These are phyloP conservation scores for Paulownia fortunei DNA, from an alignment of 257 asterid species.

Conservation along the genomic window DNA sequence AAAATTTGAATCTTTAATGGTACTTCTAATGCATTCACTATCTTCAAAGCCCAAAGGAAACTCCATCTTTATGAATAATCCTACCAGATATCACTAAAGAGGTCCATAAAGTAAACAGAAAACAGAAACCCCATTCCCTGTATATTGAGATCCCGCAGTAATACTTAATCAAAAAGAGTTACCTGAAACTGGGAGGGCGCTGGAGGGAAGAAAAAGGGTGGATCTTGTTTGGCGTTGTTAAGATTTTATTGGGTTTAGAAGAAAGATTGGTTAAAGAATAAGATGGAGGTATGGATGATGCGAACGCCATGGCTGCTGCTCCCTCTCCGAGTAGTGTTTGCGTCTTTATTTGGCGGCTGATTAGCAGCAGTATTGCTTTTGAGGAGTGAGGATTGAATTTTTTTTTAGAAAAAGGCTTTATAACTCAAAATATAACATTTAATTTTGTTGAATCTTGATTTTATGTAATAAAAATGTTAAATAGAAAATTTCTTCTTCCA, in stretches of 20 bases:
- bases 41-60: not conserved
- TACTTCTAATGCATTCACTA: not conserved
- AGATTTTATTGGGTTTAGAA: constrained; percentile 35
- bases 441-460: no score
- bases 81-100: not conserved
- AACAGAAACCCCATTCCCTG: constrained; percentile 1
- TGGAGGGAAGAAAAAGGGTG: constrained; percentile 45
- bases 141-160: not conserved
- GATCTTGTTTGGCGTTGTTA: constrained; percentile 47
- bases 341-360: constrained; percentile 33
- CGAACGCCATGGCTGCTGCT: constrained; percentile 53
- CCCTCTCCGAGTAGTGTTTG: constrained; percentile 15
- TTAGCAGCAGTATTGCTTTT: constrained; percentile 10
- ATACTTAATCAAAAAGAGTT: not conserved
- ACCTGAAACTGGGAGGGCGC: constrained; percentile 57
- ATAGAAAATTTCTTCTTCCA: no score
- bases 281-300: constrained; percentile 49
- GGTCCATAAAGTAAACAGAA: not conserved
- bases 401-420: no score
- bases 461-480: no score
- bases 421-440: no score
- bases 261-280: constrained; percentile 37
- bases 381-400: not conserved
- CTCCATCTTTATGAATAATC: not conserved
- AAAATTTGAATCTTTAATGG: constrained; percentile 18